A percentile compares a stretch with the other conserved stretches of the same genome.
phyloP scores from a whole-genome alignment of 345 rosid species.

The Aquilaria yunnanensis region DNA sequence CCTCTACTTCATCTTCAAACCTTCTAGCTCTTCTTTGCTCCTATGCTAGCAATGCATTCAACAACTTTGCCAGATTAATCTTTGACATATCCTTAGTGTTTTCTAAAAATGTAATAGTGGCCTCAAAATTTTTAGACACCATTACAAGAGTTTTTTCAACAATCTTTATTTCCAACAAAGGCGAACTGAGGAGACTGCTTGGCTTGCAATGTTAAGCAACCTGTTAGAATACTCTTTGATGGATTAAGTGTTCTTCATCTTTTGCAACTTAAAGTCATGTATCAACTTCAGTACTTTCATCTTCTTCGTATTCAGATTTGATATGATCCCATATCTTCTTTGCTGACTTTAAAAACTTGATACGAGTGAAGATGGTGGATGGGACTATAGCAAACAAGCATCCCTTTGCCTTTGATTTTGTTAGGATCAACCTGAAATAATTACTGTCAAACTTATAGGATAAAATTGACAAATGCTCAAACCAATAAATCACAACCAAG shows the following conservation, averaged over 20 bases:
- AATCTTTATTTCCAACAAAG: not conserved
- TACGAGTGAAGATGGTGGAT: not conserved
- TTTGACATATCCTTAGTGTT: not conserved
- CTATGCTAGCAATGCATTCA: not conserved
- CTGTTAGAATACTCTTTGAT: not conserved
- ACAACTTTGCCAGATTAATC: not conserved
- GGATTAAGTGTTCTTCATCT: not conserved
- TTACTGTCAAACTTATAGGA: too few relatives aligned
- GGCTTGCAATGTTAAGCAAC: not conserved
- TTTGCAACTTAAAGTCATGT: not conserved
- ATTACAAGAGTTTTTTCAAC: not conserved
- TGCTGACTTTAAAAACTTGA: not conserved
- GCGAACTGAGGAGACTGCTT: not conserved
- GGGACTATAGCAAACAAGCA: slow-evolving; percentile 4
- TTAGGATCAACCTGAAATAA: too few relatives aligned
- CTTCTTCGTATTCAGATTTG: too few relatives aligned
- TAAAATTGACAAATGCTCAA: too few relatives aligned
- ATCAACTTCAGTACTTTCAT: not conserved
- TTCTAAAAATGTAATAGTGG: not conserved
- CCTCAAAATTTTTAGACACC: not conserved
- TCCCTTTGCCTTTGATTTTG: not conserved
- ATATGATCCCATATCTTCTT: slow-evolving; percentile 4
- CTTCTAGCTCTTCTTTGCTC: not conserved
- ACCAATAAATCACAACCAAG: too few relatives aligned
- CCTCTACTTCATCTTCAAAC: not conserved